phyloP scores from a whole-genome alignment of 106 monocot genomes.

The Gastrodia elata region DNA sequence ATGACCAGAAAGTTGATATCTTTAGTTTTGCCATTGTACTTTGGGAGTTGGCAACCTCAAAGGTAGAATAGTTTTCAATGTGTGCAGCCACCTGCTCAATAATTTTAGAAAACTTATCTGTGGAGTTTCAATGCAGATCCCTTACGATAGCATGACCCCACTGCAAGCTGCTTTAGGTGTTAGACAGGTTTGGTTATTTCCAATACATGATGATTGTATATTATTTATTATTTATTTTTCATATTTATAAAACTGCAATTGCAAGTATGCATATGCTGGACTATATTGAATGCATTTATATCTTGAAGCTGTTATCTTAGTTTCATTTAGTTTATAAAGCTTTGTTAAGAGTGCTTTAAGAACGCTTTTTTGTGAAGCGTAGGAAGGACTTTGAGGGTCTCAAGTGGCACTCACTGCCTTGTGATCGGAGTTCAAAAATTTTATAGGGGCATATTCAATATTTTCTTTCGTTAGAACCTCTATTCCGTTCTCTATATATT shows the following conservation, averaged over 20 bases:
- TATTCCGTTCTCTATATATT: too few relatives aligned
- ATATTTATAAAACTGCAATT: background rate
- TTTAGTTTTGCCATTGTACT: slow-evolving; percentile 94
- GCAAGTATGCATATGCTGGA: background rate
- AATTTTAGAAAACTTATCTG: background rate
- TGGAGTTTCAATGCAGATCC: slow-evolving; percentile 36
- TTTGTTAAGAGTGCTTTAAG: too few relatives aligned
- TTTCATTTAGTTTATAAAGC: too few relatives aligned
- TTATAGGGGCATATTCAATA: too few relatives aligned
- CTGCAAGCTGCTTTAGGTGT: slow-evolving; percentile 73
- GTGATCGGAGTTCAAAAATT: too few relatives aligned
- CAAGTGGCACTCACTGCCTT: too few relatives aligned
- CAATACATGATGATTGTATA: background rate
- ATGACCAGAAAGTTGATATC: slow-evolving; percentile 85
- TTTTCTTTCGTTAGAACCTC: too few relatives aligned
- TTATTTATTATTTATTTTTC: background rate
- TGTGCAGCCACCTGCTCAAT: background rate
- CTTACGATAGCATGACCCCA: slow-evolving; percentile 58
- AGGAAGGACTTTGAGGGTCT: too few relatives aligned
- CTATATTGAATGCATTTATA: background rate
- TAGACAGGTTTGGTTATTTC: slow-evolving; percentile 31
- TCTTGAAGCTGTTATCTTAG: too few relatives aligned
- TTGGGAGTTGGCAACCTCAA: slow-evolving; percentile 88
- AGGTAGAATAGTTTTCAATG: slow-evolving; percentile 32
- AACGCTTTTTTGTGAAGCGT: too few relatives aligned